These are phyloP conservation scores for Trametes cinnabarina DNA, from an alignment of 768 basidiomycete species.

Conservation along the genomic window DNA sequence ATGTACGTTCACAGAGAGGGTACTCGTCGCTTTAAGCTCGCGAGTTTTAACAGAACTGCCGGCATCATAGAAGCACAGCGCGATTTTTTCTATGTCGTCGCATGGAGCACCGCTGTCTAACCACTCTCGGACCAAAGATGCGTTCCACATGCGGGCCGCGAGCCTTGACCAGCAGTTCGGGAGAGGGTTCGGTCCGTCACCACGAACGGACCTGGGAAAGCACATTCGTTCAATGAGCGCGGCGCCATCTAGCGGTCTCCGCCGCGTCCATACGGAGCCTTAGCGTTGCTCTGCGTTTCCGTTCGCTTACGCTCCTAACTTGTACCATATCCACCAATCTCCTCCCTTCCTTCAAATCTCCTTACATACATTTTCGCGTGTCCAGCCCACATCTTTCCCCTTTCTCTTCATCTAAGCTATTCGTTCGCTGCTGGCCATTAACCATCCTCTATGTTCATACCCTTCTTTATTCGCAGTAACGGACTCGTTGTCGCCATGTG, in stretches of 20 bases:
- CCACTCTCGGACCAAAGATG: not conserved
- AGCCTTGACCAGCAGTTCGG: not conserved
- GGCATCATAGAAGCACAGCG: too few relatives aligned
- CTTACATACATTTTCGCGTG: not conserved
- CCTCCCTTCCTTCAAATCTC: not conserved
- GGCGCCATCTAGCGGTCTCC: not conserved
- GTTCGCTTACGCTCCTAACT: not conserved
- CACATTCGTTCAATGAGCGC: slow-evolving; percentile 10
- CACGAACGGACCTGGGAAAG: too few relatives aligned
- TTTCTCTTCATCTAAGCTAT: slow-evolving; percentile 2
- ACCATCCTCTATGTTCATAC: not conserved
- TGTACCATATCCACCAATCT: not conserved
- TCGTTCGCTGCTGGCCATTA: slow-evolving; percentile 11
- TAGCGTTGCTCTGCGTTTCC: not conserved
- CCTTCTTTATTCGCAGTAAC: not conserved
- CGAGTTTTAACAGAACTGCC: slow-evolving; percentile 5
- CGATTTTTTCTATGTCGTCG: too few relatives aligned
- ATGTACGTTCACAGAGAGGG: slow-evolving; percentile 9
- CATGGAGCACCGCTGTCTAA: not conserved
- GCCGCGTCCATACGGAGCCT: not conserved
- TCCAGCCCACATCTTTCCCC: not conserved
- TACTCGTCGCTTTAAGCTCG: not conserved
- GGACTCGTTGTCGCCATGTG: slow-evolving; percentile 15
- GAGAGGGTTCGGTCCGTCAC: not conserved
- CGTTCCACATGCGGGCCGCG: not conserved